Base-by-base conservation (phyloP, 148 eudicot species). In the Silene conica region DNA sequence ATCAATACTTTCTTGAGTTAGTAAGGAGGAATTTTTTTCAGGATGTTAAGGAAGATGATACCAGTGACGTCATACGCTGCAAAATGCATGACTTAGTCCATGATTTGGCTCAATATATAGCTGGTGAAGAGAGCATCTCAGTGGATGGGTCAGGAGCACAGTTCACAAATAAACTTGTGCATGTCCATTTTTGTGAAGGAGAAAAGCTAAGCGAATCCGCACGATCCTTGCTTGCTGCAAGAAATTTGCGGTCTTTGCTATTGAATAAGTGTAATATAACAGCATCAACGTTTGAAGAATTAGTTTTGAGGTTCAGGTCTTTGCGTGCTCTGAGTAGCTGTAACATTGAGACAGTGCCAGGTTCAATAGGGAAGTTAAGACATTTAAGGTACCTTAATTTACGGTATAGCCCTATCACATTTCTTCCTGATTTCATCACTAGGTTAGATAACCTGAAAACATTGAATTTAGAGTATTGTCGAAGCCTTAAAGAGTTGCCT, bases 21-120 rank as follows among this genome's bases (percentile, higher is more conserved):
- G 9, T 45, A 45, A 62, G 38, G 15, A 45, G 68, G 20, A 46
- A 62, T 52, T 9, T 73, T 21, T 62, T 62, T 18, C 57, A 21
- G 43, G 43, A 45, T 60, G 45, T 50, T 19, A 2, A 41, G 2
- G 48, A 11, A 12, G 5, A 12, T 60, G 12, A 10, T 5, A 2
- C 41, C 4, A 1, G 2, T 34, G 0, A 34, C 41, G 5, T 4
- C 13, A 26, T 38, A 34, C 11, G 1, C 15, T 71, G 56, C 28
- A 71, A 55, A 55, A 77, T 77, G 75, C 79, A 76, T 59, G 68
- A 76, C 25, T 58, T 76, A 25, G 9, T 76, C 48, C 80, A 71
- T 63, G 75, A 77, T 59, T 63, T 77, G 55, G 71, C 75, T 2
- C 43, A 59, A 59, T 43, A 16, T 3, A 43, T 57, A 28, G 63